A percentile compares a stretch with the other conserved stretches of the same genome.
These are phyloP conservation scores for Eucalyptus cloeziana DNA, from an alignment of 345 rosid genomes.

Conservation along the genomic window DNA sequence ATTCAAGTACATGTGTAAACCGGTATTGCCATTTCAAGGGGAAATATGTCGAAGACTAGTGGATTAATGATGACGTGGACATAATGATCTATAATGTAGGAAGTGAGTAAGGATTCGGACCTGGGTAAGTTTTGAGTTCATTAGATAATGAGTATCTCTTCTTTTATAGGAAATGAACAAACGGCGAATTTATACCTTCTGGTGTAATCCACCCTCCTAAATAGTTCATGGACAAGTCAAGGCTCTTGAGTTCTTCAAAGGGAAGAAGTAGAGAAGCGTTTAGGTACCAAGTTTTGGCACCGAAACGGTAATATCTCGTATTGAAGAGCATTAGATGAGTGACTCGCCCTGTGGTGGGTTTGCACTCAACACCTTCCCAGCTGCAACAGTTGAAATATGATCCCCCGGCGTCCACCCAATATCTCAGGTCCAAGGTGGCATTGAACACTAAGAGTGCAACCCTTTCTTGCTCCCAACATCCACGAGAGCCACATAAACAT, in stretches of 20 bases:
- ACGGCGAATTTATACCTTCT: accelerated
- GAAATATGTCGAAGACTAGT: too few species aligned
- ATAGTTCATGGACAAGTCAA: accelerated
- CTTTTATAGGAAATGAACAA: too few species aligned
- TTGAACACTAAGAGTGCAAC: background rate
- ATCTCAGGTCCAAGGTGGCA: accelerated
- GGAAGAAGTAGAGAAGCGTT: background rate
- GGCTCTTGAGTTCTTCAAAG: background rate
- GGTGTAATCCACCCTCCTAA: background rate
- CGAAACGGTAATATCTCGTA: accelerated
- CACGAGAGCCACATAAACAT: background rate
- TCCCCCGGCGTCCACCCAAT: accelerated
- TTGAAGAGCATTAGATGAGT: accelerated
- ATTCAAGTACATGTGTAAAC: too few species aligned
- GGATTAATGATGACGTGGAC: background rate
- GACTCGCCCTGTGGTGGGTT: background rate
- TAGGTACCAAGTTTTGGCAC: background rate
- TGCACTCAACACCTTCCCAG: accelerated
- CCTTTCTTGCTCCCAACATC: background rate
- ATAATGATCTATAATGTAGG: background rate
- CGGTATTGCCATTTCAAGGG: too few species aligned
- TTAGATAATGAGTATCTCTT: background rate
- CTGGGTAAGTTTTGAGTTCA: background rate
- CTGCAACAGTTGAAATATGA: background rate
- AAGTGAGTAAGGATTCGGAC: accelerated